Base-by-base conservation (phyloP, 225 moss, liverwort and hornwort genomes). In the Bryoerythrophyllum caledonicum region DNA sequence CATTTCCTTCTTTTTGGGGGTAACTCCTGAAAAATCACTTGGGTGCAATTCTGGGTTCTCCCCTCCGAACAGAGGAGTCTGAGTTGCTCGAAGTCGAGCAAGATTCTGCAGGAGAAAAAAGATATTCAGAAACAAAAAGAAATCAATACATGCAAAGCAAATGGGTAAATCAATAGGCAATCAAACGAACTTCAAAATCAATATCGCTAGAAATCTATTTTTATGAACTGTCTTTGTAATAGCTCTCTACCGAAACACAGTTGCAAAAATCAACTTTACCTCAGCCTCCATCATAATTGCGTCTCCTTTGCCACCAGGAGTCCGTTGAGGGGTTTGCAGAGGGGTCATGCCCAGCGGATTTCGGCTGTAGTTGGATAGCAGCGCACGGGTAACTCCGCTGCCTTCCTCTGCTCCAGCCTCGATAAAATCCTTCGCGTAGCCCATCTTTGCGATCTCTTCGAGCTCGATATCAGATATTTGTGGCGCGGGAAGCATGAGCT, bases 281-380 rank as follows among this genome's bases (percentile, higher is more conserved):
- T 96, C 96, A 2, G 96, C 96, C 78, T 96, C 96, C 96, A 96
- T 96, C 96, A 96, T 92, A 44, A 96, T 96, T 62, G 96, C 91
- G 80, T 96, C 96, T 69, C 96, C 96, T 85, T 96, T 96, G 41
- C 96, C 96, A 82, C 96, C 96, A 48, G 93, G 91, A 62, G 96
- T 96, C 71, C 96, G 87, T 71, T 93, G 96, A 48, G 95, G 86
- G 15, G 93, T 93, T 85, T 89, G 85, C 76, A 86, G 72, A 19
- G 91, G 91, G 24, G 90, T 85, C 91, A 90, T 89, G 60, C 96
- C 96, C 41, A 85, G 71, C 27, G 96, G 90, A 64, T 91, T 93
- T 35, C 89, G 90, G 65, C 77, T 78, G 66, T 96, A 96, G 76
- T 90, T 90, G 9, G 96, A 91, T 12, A 96, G 82, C 70, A 96